Evolutionary conservation across 345 rosid genomes (phyloP).

Genomic region (Bruguiera sexangula): DNA sequence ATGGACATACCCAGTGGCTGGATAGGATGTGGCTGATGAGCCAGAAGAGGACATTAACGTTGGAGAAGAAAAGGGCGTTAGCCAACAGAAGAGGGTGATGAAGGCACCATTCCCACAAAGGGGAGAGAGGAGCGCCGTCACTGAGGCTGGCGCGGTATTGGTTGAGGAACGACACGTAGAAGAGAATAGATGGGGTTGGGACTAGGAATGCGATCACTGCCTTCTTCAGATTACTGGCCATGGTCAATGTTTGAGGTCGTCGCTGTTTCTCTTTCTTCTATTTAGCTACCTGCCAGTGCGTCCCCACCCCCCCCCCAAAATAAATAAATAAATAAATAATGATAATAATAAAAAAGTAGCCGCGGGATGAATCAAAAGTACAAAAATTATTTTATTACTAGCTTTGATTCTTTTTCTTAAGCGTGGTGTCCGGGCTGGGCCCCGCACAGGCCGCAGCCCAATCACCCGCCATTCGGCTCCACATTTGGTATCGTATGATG

Average conservation of each 20-base stretch:
- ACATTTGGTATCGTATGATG: background rate
- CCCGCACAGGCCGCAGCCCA: background rate
- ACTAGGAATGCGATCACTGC: constrained; percentile 60
- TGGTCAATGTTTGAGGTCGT: background rate
- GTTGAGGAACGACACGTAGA: constrained; percentile 59
- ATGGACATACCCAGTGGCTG: constrained; percentile 74
- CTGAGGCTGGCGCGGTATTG: constrained; percentile 16
- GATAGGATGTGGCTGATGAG: constrained; percentile 60
- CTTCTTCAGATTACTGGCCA: constrained; percentile 54
- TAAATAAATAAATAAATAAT: too few relatives aligned
- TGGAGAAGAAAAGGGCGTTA: constrained; percentile 81
- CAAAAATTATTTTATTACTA: too few relatives aligned
- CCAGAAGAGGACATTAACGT: constrained; percentile 93
- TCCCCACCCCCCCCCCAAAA: too few relatives aligned
- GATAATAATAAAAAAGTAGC: too few relatives aligned
- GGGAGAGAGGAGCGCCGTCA: constrained; percentile 18
- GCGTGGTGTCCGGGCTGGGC: background rate
- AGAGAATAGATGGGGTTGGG: constrained; percentile 72
- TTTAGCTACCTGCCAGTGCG: too few relatives aligned
- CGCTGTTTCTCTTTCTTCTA: background rate
- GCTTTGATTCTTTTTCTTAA: constrained; percentile 2
- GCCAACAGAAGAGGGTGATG: constrained; percentile 73
- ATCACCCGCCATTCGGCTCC: constrained; percentile 4
- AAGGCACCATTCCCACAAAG: constrained; percentile 67
- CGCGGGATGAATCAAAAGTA: too few relatives aligned